Base-by-base conservation (phyloP, 495 filamentous ascomycete species). In the Chaetomium fimeti region DNA sequence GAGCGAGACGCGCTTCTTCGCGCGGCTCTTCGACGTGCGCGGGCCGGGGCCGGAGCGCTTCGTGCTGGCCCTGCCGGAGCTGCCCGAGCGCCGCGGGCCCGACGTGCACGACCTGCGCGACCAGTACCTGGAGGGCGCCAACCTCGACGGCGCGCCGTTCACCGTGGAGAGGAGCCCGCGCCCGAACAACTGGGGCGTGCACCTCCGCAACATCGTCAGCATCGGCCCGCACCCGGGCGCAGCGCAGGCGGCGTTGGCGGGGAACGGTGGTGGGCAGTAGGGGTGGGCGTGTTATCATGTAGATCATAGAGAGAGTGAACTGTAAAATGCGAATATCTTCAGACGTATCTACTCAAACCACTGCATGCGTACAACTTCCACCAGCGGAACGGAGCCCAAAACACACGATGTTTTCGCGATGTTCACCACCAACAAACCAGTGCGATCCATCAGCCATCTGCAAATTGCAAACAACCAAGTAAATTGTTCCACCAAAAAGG, bases 101-200 rank as follows among this genome's bases (percentile, higher is more conserved):
- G 62, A 55, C 5, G 7, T 7, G 1, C 38, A 29, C 12, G 36
- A 57, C 43, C 55, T 54, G 60, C 15, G 12, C 28, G 48, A 38
- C 20, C 64, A 64, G n/a, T 73, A 63, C 18, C 28, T 71, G 8
- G 66, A 61, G 27, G 64, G 62, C 8, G 58, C 60, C 8, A 47
- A 18, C 18, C 16, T 66, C 13, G 65, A 64, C 15, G 40, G 22
- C 0, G 61, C 49, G 12, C 69, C 69, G 38, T 74, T 74, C 25
- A 36, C 16, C 13, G 49, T 74, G 3, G 67, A 66, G 64, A 57
- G 72, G 29, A 66, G 62, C 8, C 43, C 48, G 45, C 48, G 72
- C 55, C 64, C 68, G 45, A 66, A 72, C 51, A 74, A 72, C 22
- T 70, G 68, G 70, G 11, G 48, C 15, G 60, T 72, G 7, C 66